These are phyloP conservation scores for Geosmithia putterillii DNA, from an alignment of 2,329 filamentous ascomycete species.

Conservation along the genomic window DNA sequence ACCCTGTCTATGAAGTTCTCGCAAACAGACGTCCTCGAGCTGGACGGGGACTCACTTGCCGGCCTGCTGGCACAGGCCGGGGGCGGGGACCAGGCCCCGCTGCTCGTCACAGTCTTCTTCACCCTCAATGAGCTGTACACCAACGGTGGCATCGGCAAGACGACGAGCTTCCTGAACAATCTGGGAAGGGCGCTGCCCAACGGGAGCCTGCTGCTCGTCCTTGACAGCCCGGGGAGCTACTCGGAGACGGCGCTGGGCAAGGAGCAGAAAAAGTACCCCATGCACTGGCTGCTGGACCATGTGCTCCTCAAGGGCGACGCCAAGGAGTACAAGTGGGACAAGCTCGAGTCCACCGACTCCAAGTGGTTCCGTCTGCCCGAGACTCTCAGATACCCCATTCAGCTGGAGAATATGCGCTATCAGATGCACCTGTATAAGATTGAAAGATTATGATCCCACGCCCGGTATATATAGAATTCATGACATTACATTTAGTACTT, in stretches of 20 bases:
- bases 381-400: constrained; percentile 64
- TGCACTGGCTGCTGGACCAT: constrained; percentile 86
- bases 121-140: constrained; percentile 94
- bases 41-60: constrained; percentile 21
- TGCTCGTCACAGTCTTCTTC: constrained; percentile 76
- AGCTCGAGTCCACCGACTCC: constrained; percentile 63
- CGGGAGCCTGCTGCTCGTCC: constrained; percentile 64
- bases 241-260: constrained; percentile 64
- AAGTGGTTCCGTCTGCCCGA: constrained; percentile 71
- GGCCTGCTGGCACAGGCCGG: constrained; percentile 12
- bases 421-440: constrained; percentile 72
- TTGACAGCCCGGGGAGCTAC: constrained; percentile 91
- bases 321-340: constrained; percentile 51
- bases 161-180: constrained; percentile 62
- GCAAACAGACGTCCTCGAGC: constrained; percentile 35
- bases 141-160: constrained; percentile 55
- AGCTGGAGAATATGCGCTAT: constrained; percentile 89
- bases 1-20: constrained; percentile 28
- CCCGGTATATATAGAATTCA: not conserved
- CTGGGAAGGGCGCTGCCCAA: constrained; percentile 46
- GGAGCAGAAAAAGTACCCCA: constrained; percentile 61
- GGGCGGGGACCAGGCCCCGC: constrained; percentile 13
- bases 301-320: constrained; percentile 44
- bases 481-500: constrained; percentile 1
- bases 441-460: not conserved